Percentiles rank a stretch among this genome's conserved stretches.
Conservation (phyloP, 306 rosid species). For the Vigna hirtella region DNA sequence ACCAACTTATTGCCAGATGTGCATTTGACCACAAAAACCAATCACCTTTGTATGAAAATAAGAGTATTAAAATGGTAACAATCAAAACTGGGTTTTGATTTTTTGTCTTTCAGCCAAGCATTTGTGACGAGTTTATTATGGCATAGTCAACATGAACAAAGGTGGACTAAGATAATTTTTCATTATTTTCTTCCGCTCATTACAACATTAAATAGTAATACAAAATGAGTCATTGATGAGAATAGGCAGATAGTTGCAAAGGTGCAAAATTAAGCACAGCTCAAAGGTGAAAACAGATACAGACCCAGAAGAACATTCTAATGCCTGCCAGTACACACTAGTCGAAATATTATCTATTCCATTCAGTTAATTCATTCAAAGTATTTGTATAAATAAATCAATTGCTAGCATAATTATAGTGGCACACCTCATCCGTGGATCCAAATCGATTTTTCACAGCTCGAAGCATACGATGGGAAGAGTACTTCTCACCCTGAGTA, state of each 20-base stretch:
- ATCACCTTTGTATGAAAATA: constrained; percentile 6
- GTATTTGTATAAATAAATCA: neutral
- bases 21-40: neutral
- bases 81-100: neutral
- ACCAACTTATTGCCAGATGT: constrained; percentile 4
- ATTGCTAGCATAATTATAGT: constrained; percentile 1
- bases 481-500: constrained; percentile 83
- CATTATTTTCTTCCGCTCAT: too few species aligned
- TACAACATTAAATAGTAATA: too few species aligned
- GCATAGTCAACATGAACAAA: neutral
- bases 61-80: neutral
- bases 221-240: too few species aligned
- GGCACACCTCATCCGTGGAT: constrained; percentile 87
- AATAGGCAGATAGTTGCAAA: too few species aligned
- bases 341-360: neutral
- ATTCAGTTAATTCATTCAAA: neutral
- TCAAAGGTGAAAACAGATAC: neutral
- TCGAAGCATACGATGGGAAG: constrained; percentile 89
- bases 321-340: neutral
- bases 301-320: neutral
- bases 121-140: neutral
- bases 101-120: neutral
- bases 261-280: too few species aligned
- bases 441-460: constrained; percentile 96
- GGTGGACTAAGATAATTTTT: neutral